Base-by-base conservation (phyloP, 129 eudicot genomes). In the Gnaphalium uliginosum region DNA sequence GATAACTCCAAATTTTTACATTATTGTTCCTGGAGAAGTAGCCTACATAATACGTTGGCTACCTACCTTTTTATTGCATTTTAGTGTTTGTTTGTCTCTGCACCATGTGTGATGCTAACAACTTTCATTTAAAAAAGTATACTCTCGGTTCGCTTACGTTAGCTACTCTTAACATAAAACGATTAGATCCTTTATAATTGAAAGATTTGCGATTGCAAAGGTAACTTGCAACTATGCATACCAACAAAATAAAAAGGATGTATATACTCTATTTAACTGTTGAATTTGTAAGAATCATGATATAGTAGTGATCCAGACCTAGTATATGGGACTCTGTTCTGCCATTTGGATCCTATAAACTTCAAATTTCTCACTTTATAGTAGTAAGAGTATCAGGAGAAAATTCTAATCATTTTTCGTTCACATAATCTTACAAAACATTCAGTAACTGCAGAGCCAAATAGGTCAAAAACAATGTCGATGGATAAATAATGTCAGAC, bases 401-500 rank as follows among this genome's bases (percentile, higher is more conserved):
- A 30, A 26, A 32, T 32, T 32, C 35, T 32, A 32, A 32, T 32
- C 35, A 32, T 5, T 32, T 32, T 32, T 32, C 6, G 6, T 32
- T 32, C 35, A 32, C 35, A 32, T 32, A 32, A 32, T 32, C 35
- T 32, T 32, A 3, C 4, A 32, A 32, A 32, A 32, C 35, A 3
- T n/a, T 54, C 61, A 54, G 61, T 25, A 54, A 54, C 61, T 0
- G 61, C 61, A 60, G 33, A 60, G 29, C 17, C 64, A 21, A 58
- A 58, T 58, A 63, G 13, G 21, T 14, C 37, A 4, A 54, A 3
- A 54, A 18, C 66, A 46, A 62, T 60, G 46, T 7, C 13, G 43
- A 37, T 15, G 25, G 59, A 63, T 19, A 76, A 48, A 48, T 48
- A 48, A 48, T 48, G 64, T 1, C 51, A 37, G 73, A 93, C 98